phyloP scores from a whole-genome alignment of 345 rosid species.

The Eucalyptus caleyi region DNA sequence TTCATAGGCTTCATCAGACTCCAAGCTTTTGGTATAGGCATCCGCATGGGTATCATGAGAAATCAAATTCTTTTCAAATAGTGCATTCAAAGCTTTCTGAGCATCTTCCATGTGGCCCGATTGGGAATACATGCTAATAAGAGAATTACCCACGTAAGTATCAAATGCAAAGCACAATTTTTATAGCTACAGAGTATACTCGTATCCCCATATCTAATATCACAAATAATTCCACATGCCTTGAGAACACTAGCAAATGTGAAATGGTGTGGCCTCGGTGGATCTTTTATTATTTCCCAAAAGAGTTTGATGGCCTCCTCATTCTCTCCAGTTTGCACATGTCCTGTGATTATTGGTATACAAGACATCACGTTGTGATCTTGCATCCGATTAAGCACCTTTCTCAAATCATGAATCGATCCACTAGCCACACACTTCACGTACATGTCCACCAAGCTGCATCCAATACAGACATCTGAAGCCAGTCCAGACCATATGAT shows the following conservation, averaged over 20 bases:
- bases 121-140: neutral
- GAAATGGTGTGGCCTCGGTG: conserved; percentile 43
- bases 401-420: conserved; percentile 38
- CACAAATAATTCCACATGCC: conserved; percentile 48
- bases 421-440: conserved; percentile 42
- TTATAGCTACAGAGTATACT: neutral
- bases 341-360: conserved; percentile 58
- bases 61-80: conserved; percentile 50
- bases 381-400: conserved; percentile 52
- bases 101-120: neutral
- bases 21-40: conserved; percentile 35
- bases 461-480: conserved; percentile 53
- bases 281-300: conserved; percentile 38
- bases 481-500: conserved; percentile 26
- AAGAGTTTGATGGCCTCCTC: conserved; percentile 45
- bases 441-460: conserved; percentile 72
- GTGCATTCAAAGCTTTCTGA: neutral
- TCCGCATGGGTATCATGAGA: conserved; percentile 45
- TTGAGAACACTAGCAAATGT: conserved; percentile 56
- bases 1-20: conserved; percentile 29
- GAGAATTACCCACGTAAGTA: neutral
- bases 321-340: conserved; percentile 16
- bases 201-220: conserved; percentile 29
- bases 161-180: neutral
- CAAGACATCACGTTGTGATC: conserved; percentile 62